These are phyloP conservation scores for Salvia splendens DNA, from an alignment of 257 asterid species.

Conservation along the genomic window DNA sequence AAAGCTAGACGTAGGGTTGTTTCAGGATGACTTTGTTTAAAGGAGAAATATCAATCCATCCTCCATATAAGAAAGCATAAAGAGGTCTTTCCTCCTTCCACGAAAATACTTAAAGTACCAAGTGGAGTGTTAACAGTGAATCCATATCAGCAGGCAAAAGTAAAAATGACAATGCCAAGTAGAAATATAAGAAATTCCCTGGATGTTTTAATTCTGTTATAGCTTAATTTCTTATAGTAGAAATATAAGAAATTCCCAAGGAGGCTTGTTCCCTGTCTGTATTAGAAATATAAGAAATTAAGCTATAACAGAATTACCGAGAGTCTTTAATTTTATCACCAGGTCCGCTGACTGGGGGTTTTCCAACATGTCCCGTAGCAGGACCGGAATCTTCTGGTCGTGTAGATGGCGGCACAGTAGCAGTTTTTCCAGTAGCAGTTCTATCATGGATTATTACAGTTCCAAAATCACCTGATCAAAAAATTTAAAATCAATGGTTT, in stretches of 20 bases:
- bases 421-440: conserved; percentile 46
- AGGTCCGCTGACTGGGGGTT: conserved; percentile 44
- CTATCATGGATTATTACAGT: conserved; percentile 72
- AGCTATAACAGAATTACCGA: conserved; percentile 43
- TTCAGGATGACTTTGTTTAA: background rate
- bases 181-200: too few species aligned
- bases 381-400: conserved; percentile 46
- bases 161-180: conserved; percentile 3
- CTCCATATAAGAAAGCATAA: conserved; percentile 16
- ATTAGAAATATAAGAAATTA: conserved; percentile 6
- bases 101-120: background rate
- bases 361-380: conserved; percentile 45
- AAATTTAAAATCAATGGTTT: conserved; percentile 25
- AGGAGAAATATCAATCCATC: conserved; percentile 1
- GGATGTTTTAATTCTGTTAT: too few species aligned
- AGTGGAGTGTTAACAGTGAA: conserved; percentile 2
- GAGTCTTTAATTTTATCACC: conserved; percentile 53
- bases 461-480: conserved; percentile 80
- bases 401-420: conserved; percentile 37
- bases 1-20: too few species aligned
- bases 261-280: too few species aligned
- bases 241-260: too few species aligned
- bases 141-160: conserved; percentile 18
- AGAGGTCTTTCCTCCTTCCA: background rate
- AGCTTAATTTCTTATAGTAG: too few species aligned